Base-by-base conservation (phyloP, 2,329 filamentous ascomycete species). In the Intubia oerlemansii region DNA sequence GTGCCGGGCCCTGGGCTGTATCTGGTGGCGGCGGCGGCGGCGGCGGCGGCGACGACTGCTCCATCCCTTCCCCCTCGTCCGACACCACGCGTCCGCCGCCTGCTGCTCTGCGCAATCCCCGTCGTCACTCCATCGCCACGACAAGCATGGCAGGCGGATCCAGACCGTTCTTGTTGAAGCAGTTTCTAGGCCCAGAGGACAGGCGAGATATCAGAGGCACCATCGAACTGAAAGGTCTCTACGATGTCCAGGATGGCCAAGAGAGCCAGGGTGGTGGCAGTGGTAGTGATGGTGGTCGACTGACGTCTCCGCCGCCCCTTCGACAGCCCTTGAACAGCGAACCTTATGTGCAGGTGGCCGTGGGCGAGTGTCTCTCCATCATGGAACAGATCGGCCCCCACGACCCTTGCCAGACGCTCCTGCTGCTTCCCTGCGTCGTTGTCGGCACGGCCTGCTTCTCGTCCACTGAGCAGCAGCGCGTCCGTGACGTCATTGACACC, bases 381-480 rank as follows among this genome's bases (percentile, higher is more conserved):
- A 42, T 73, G 5, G 58, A 63, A 32, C 53, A 52, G 0, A 64
- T 74, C 42, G 57, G 55, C 33, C 54, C 64, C 2, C 57, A 55
- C 11, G 67, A 73, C 35, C 63, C 64, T 0, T 56, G 54, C 4
- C 66, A 72, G 40, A 67, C 64, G 0, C 48, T 73, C 4, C 51
- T 72, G 1, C 46, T 73, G 13, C 58, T 71, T 10, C 67, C 67
- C 1, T 66, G 64, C 31, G 55, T 72, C 15, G 45, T 73, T 2
- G 58, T 72, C 23, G 67, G 67, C 14, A 64, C 62, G n/a, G 59
- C 64, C 0, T 64, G 61, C 34, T 69, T 71, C 38, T 52, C 58
- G 3, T 46, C 51, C 1, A 36, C 43, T 3, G 62, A 70, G 36
- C 60, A 62, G 28, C 52, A 58, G n/a, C 52, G 61, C 10, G 49